Evolutionary conservation across 768 basidiomycete species (phyloP), one percentile per base, ranked within the genome.

Genomic region (Xerocomellus chrysenteron): DNA sequence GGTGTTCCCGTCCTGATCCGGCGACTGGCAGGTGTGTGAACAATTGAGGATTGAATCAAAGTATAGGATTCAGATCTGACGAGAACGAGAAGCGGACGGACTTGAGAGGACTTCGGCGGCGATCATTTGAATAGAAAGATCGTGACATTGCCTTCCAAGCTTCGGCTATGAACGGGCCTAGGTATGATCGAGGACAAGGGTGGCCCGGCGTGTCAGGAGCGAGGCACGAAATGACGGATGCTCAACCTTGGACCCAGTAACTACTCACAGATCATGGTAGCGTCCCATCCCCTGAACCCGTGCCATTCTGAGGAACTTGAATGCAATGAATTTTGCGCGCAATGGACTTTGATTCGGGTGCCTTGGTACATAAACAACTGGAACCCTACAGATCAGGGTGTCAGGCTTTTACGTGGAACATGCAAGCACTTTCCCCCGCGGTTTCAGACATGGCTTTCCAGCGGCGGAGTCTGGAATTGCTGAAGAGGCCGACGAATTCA

Each of bases 191-290:
- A 40, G 32, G 13, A 52, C 24, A 13, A 36, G 42, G 26, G 37
- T 30, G 14, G 5, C 35, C 35, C 35, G 35, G 8, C 9, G n/a
- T 39, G 35, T 16, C 50, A 33, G 21, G 1, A 41, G 24, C 26
- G 3, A 58, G 56, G 58, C 49, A 51, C 41, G 26, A 33, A 40
- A 47, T 24, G 48, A 36, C 24, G 13, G n/a, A 41, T 37, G 49
- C 37, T 21, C 45, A 28, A 11, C 47, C 10, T 39, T 30, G 33
- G n/a, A 19, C 12, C 16, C 52, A 14, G 33, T 4, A 42, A 36
- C n/a, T 16, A 30, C 41, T 14, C 14, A 55, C 26, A 19, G 41
- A 7, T 11, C n/a, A 36, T 19, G 35, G 21, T 24, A 35, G 17
- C 21, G 32, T 33, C 46, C 46, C 13, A 16, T 7, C 16, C 30